Evolutionary conservation across 495 filamentous ascomycete species (phyloP), one percentile per base, ranked within the genome.

Genomic region (Immersiella caudata): DNA sequence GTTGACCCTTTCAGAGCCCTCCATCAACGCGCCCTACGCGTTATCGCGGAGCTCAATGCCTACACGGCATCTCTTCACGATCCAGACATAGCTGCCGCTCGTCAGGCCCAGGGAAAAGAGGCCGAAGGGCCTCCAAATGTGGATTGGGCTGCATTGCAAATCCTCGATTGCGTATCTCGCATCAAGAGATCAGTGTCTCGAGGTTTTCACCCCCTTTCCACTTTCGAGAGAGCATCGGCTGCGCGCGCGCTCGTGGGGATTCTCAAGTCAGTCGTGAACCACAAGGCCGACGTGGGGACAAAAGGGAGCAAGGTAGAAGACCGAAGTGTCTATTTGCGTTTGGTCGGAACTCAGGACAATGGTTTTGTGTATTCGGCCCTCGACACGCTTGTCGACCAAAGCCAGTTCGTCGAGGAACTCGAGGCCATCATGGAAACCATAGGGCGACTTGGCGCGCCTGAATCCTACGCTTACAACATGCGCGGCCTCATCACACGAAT

Each of bases 1-100:
- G 74, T 77, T 58, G 77, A 79, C 61, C 78, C 77, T 1, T 82
- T 82, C 62, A 76, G 79, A n/a, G 66, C 62, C 12, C 72, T 81
- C 18, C 73, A 76, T 33, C 75, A 78, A 29, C 78, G 79, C 21
- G 79, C 76, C 12, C 71, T 70, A 18, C 76, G 76, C n/a, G 75
- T 80, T 24, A 71, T 83, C n/a, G 51, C 70, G 5, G 76, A 77
- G 27, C 71, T 82, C n/a, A 70, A 76, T 21, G 51, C 68, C 1
- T 79, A 78, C 57, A 71, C 70, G 3, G 65, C 69, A 16, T 64
- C 72, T 24, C 64, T 78, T 1, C 25, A 67, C 26, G 66, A 66
- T 6, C 60, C 73, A 18, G 16, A 49, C 5, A 27, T 56, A 0
- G 56, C 66, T 2, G 51, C 63, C 0, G 60, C 71, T 14, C 73